A percentile compares a stretch with the other conserved stretches of the same genome.
These are phyloP conservation scores for Cyberlindnera samutprakarnensis DNA, from an alignment of 805 yeast genomes.

Conservation along the genomic window DNA sequence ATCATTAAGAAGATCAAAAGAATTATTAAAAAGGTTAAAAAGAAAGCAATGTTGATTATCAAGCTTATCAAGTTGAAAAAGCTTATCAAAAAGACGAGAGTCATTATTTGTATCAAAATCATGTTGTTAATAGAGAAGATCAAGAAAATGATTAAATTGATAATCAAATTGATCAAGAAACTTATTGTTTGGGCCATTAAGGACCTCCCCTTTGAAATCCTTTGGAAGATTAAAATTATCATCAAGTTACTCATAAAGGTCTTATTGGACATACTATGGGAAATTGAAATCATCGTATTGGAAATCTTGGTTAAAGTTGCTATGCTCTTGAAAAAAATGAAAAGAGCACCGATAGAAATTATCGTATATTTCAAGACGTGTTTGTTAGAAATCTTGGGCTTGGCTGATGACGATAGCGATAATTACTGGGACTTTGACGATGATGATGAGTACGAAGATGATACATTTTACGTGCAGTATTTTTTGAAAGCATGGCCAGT, in stretches of 20 bases:
- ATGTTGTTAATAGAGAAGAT: slow-evolving; percentile 18
- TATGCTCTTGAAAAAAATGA: slow-evolving; percentile 9
- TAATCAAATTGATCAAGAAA: slow-evolving; percentile 11
- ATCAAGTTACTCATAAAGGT: slow-evolving; percentile 13
- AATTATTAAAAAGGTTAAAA: slow-evolving; percentile 7
- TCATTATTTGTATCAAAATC: slow-evolving; percentile 11
- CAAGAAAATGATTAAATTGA: slow-evolving; percentile 11
- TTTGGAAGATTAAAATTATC: slow-evolving; percentile 14
- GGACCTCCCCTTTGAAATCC: slow-evolving; percentile 14
- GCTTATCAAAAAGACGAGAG: slow-evolving; percentile 7
- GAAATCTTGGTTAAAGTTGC: slow-evolving; percentile 8
- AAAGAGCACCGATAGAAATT: slow-evolving; percentile 12
- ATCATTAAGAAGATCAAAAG: slow-evolving; percentile 12
- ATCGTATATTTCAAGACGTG: slow-evolving; percentile 12
- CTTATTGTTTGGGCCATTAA: slow-evolving; percentile 10
- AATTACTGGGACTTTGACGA: too few species aligned
- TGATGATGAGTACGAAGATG: not conserved
- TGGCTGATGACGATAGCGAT: too few species aligned
- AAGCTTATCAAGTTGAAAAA: slow-evolving; percentile 18
- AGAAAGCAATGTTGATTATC: slow-evolving; percentile 9
- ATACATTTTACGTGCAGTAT: slow-evolving; percentile 3
- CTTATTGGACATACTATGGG: slow-evolving; percentile 15
- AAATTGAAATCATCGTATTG: slow-evolving; percentile 12
- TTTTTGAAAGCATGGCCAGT: slow-evolving; percentile 7
- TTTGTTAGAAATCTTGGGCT: slow-evolving; percentile 7